Base-by-base conservation (phyloP, 495 filamentous ascomycete species). In the Parmelia sp. region DNA sequence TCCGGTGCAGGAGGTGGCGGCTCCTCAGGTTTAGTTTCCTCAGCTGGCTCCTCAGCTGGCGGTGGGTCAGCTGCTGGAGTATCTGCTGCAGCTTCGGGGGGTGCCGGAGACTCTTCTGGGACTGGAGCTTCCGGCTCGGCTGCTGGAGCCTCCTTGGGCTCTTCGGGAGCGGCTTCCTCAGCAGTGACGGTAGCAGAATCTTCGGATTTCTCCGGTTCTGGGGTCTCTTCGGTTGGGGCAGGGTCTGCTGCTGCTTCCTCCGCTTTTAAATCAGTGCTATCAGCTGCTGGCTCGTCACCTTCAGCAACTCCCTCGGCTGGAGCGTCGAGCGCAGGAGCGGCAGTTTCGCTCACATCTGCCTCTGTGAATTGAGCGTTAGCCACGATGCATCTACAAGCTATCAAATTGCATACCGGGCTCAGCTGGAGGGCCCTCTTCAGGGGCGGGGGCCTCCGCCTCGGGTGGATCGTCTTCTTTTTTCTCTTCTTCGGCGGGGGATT, bases 211-310 rank as follows among this genome's bases (percentile, higher is more conserved):
- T 80, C 76, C 1, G 80, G 79, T 56, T 74, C 77, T 70, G 88
- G 83, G 23, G 82, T 76, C 72, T 84, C 84, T 37, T 80, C 74
- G 29, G 82, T 80, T 17, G 73, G 57, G 80, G 77, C 39, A 25
- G 61, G 23, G 55, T 81, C 76, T 31, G 70, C 72, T 27, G 75
- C 72, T n/a, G 74, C 72, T 19, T 72, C 73, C 29, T 49, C 55
- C 36, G 62, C 42, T 51, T 65, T 40, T 11, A 59, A 23, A 39
- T 33, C 6, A 9, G 2, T 27, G 57, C 49, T 60, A 36, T 44
- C 42, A 37, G 31, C n/a, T 53, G 61, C 69, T 39, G 65, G 45
- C 21, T 67, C 73, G 65, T 68, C 74, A 39, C n/a, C 69, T 62
- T 68, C 69, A 57, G 44, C 29, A 45, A 35, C 49, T 37, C 58